Evolutionary conservation across 2,329 filamentous ascomycete genomes (phyloP).

Genomic region (Proliferodiscus dingleyae): DNA sequence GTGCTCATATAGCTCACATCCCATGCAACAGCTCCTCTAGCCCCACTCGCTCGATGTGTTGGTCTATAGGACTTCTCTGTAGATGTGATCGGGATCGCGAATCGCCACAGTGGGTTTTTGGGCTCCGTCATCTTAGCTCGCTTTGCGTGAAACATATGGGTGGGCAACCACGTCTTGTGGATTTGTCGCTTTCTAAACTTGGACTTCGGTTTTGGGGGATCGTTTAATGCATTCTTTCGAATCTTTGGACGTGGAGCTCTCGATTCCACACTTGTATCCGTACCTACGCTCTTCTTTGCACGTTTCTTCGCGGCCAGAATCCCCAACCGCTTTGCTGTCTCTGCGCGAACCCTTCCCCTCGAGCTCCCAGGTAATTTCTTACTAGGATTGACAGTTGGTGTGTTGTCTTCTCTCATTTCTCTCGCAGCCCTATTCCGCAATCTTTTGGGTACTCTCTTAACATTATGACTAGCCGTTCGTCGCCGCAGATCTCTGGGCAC

Average conservation of each 20-base stretch:
- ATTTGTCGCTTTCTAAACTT: conserved; percentile 83
- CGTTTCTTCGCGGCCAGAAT: conserved; percentile 54
- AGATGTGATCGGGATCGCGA: conserved; percentile 77
- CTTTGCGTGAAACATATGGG: conserved; percentile 91
- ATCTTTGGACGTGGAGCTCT: conserved; percentile 56
- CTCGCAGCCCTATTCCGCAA: conserved; percentile 62
- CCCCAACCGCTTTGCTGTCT: conserved; percentile 69
- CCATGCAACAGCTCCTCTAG: conserved; percentile 78
- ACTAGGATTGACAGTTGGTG: conserved; percentile 67
- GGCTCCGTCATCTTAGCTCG: conserved; percentile 81
- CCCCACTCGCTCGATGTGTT: conserved; percentile 73
- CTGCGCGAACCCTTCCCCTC: conserved; percentile 60
- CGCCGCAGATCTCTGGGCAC: conserved; percentile 80
- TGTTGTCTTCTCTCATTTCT: conserved; percentile 87
- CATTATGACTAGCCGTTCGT: conserved; percentile 91
- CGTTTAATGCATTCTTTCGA: conserved; percentile 64
- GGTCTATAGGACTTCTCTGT: conserved; percentile 86
- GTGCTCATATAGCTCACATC: conserved; percentile 94
- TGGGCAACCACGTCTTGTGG: conserved; percentile 90
- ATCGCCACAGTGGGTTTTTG: conserved; percentile 79
- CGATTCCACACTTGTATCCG: conserved; percentile 33
- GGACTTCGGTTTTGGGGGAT: conserved; percentile 53
- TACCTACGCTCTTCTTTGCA: conserved; percentile 35
- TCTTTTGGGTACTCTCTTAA: conserved; percentile 78
- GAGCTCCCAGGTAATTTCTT: conserved; percentile 57